Evolutionary conservation across 345 rosid species (phyloP), one percentile per base, ranked within the genome.

Genomic region (Camelina sativa): DNA sequence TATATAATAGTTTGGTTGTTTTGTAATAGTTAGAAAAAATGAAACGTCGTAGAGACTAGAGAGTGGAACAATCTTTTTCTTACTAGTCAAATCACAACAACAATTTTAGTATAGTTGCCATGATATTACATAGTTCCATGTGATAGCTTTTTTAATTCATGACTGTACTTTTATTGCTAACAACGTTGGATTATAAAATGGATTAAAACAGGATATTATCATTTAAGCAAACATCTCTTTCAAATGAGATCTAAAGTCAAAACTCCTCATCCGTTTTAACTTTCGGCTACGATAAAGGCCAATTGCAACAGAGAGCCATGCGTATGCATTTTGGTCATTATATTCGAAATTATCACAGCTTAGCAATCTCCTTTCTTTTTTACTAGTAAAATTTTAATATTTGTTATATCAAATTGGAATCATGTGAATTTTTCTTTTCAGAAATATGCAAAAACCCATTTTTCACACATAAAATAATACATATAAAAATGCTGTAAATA

Each of bases 61-160:
- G 67, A 61, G 40, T 32, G 53, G 32, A 38, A 30, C 69, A 12
- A 30, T 48, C 67, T 19, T 53, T 52, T 62, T 72, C 54, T 15
- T 62, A 53, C 69, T 11, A 16, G 62, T 72, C 53, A 72, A 35
- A 72, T 72, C 54, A 62, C 53, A 72, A 62, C 43, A 72, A 62
- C 62, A 30, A 62, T 62, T 2, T 25, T 2, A 17, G 62, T 8
- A 52, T 52, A 62, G 41, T 11, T 64, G 11, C 64, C 34, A 43
- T 69, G 40, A 28, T 13, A 40, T 11, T 62, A 3, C 25, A 23
- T 23, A 28, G 43, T 41, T 52, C 53, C 44, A 28, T 30, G 63
- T 40, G 9, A 52, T 62, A 28, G 40, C 8, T 5, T 5, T 17
- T 38, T 41, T n/a, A 62, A 62, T 37, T 52, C 10, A 30, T 30